A percentile compares a stretch with the other conserved stretches of the same genome.
Evolutionary conservation across 208 protist species (phyloP).

Genomic region (Leishmania mexicana): DNA sequence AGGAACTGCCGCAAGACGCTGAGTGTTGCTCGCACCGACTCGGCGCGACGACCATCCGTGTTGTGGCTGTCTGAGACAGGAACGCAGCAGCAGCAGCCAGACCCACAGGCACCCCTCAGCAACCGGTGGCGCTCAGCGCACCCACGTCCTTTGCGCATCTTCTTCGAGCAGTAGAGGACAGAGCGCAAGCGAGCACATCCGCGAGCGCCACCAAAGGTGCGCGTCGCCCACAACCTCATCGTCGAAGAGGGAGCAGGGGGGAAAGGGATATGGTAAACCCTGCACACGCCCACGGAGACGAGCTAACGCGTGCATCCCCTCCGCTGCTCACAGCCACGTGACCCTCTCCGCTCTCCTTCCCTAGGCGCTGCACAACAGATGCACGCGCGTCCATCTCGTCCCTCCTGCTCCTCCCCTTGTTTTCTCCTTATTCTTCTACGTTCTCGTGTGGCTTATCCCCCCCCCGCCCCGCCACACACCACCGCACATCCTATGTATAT

Average conservation of each 20-base stretch:
- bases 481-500: not conserved
- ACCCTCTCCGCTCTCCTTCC: not conserved
- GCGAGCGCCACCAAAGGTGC: not conserved
- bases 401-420: not conserved
- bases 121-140: not conserved
- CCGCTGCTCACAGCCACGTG: not conserved
- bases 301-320: not conserved
- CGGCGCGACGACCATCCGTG: not conserved
- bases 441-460: not conserved
- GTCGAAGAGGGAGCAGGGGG: no score
- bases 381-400: not conserved
- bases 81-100: not conserved
- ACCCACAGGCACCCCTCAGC: not conserved
- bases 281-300: not conserved
- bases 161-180: constrained; percentile 4
- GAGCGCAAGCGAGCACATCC: not conserved
- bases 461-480: no score
- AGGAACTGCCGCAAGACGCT: constrained; percentile 24
- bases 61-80: not conserved
- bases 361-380: not conserved
- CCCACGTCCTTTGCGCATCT: constrained; percentile 6
- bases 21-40: not conserved
- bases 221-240: not conserved
- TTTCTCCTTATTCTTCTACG: not conserved
- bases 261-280: not conserved